Base-by-base conservation (phyloP, 106 monocot species). In the Hemerocallis citrina region DNA sequence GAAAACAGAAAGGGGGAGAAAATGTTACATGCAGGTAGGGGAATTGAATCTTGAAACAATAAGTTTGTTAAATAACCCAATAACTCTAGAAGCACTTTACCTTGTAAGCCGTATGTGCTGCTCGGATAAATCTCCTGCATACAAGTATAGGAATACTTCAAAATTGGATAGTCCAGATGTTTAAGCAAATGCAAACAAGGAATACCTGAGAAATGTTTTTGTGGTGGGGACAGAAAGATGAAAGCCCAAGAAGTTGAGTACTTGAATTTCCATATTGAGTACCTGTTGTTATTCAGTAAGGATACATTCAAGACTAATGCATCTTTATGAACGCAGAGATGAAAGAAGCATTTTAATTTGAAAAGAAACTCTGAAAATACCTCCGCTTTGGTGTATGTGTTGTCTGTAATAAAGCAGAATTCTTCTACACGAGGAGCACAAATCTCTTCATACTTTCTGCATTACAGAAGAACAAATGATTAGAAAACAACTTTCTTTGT, bases 141-240 rank as follows among this genome's bases (percentile, higher is more conserved):
- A 3, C 3, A 30, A 32, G 31, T 34, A 30, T 28, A n/a, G 34
- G 31, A 16, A 30, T 11, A 38, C 1, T 11, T 38, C 22, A 62
- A 40, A 63, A 20, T 19, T 34, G 14, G 11, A 37, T 25, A 4
- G 7, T 43, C 9, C 14, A 8, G 2, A n/a, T n/a, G n/a, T n/a
- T n/a, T n/a, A n/a, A n/a, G 13, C 23, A 9, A 25, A 50, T 25
- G 25, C 10, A 10, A 50, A 25, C 7, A 25, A 25, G 8, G 13
- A n/a, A n/a, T 39, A 94, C 95, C 95, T 87, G 52, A 96, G 78
- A 81, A 96, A 96, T 52, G 81, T 87, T 79, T 90, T 96, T 58
- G 68, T 58, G 16, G 95, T 96, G 3, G 90, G 95, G 7, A 86
- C 72, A 19, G 86, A 90, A 16, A 96, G 75, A 24, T 72, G 66